Base-by-base conservation (phyloP, 106 monocot genomes). In the Dendrobium officinale region DNA sequence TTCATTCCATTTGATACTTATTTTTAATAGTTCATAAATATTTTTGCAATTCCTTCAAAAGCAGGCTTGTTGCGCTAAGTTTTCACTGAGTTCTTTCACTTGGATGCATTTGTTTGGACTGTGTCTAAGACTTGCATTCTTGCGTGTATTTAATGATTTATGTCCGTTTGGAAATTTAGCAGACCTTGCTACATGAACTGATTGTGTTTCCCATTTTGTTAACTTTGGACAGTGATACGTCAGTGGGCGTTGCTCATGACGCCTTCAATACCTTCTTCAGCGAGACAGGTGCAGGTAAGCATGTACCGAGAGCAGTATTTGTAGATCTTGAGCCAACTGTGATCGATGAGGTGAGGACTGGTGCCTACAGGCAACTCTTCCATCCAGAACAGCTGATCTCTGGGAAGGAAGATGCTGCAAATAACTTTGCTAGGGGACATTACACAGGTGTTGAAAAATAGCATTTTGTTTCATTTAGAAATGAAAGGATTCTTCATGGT, bases 221-320 rank as follows among this genome's bases (percentile, higher is more conserved):
- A 17, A 9, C 33, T 67, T 59, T 59, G 26, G 26, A 68, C 83
- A 92, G 92, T 64, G 93, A 93, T 73, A 84, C 87, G 17, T 9
- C 93, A 6, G 87, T 84, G 31, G 93, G 93, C 13, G 83, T 80
- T 18, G 86, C 85, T 2, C 80, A 85, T 42, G 90, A 93, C 77
- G 93, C 93, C 0, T 93, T 90, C 88, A 93, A 88, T 75, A 93
- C 93, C 20, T 93, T 93, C 87, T 93, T 93, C 80, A 93, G 93
- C 41, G 93, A 93, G 82, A 93, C 93, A n/a, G 86, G 93, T 20
- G 78, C 93, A 1, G 93, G 93, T 1, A 93, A 93, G 84, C 90
- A 90, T 74, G 93, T 93, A 0, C 93, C 93, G 0, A 85, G 85
- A 75, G 88, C 90, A 37, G 84, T 91, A 15, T 91, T 91, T 79